These are phyloP conservation scores for Platanthera guangdongensis DNA, from an alignment of 106 monocot genomes.

Conservation along the genomic window DNA sequence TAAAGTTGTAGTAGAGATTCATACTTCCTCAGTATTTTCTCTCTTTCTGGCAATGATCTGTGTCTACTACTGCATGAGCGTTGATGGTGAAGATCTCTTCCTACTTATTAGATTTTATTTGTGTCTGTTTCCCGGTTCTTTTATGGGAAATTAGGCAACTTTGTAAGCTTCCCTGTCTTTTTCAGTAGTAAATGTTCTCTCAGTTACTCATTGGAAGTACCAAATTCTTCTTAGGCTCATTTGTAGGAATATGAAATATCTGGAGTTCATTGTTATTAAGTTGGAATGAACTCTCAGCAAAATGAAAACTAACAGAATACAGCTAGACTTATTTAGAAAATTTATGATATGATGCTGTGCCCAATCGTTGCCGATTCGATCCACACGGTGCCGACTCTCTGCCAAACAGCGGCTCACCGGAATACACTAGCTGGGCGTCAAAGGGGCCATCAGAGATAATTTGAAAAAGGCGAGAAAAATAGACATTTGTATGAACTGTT, in stretches of 20 bases:
- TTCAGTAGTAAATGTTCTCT: not conserved
- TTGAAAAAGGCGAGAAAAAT: too few relatives aligned
- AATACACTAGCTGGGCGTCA: too few relatives aligned
- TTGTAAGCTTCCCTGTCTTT: not conserved
- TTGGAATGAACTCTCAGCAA: too few relatives aligned
- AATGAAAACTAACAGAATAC: too few relatives aligned
- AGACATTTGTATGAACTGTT: too few relatives aligned
- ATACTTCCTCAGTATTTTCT: not conserved
- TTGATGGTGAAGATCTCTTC: not conserved
- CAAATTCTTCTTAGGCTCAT: not conserved
- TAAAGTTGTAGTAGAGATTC: not conserved
- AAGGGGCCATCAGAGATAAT: too few relatives aligned
- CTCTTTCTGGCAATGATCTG: not conserved
- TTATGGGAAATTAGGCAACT: not conserved
- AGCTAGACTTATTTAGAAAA: too few relatives aligned
- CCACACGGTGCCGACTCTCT: too few relatives aligned
- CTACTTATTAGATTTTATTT: not conserved
- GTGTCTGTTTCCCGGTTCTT: not conserved
- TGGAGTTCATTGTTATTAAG: too few relatives aligned
- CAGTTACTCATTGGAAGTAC: not conserved
- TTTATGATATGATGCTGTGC: too few relatives aligned
- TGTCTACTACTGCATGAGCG: not conserved
- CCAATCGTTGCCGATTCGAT: too few relatives aligned
- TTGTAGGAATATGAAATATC: not conserved
- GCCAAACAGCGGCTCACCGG: too few relatives aligned